A percentile compares a stretch with the other conserved stretches of the same genome.
phyloP scores from a whole-genome alignment of 345 rosid species.

The Melaleuca alternifolia region DNA sequence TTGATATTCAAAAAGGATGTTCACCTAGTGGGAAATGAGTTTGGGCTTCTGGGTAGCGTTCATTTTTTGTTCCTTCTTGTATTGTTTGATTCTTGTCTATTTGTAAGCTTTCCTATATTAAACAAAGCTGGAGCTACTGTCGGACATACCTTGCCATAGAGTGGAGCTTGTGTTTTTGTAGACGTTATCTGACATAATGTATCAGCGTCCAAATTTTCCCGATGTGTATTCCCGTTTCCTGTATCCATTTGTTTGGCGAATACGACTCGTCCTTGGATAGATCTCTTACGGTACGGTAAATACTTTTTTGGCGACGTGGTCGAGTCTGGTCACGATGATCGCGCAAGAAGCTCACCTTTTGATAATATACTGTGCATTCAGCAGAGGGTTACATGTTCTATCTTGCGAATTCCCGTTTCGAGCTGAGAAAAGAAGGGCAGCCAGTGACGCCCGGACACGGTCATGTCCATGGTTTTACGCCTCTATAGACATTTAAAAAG shows the following conservation, averaged over 20 bases:
- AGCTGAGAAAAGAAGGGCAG: not conserved
- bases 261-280: not conserved
- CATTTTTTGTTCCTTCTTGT: not conserved
- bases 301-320: not conserved
- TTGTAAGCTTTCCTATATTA: not conserved
- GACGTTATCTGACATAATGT: not conserved
- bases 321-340: not conserved
- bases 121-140: not conserved
- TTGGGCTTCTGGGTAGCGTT: slow-evolving; percentile 9
- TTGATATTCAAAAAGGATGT: not conserved
- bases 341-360: not conserved
- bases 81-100: not conserved
- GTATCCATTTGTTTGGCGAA: not conserved
- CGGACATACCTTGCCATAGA: not conserved
- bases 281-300: not conserved
- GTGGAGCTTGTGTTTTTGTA: not conserved
- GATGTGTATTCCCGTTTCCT: not conserved
- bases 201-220: not conserved
- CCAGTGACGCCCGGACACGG: not conserved
- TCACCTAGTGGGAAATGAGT: slow-evolving; percentile 8
- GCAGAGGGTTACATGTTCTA: not conserved
- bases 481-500: too few species aligned
- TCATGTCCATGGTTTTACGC: not conserved
- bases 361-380: not conserved
- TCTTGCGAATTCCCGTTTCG: not conserved